Evolutionary conservation across 495 filamentous ascomycete genomes (phyloP), one percentile per base, ranked within the genome.

Genomic region (Penicillium odoratum): DNA sequence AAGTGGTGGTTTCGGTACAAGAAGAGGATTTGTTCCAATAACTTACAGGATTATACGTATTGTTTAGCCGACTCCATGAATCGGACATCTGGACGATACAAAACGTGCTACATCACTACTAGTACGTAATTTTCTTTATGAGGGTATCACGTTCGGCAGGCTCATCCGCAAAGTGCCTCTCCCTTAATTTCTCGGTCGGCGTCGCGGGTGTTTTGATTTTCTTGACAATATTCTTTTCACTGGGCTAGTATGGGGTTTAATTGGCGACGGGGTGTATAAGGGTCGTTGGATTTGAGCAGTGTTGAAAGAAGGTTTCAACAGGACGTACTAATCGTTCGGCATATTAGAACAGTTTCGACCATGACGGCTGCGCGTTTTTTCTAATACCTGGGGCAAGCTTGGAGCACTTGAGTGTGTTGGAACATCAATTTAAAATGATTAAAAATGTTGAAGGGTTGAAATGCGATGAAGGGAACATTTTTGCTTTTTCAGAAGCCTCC

Each of bases 131-230:
- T 21, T 21, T 21, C 21, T 21, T 21, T 21, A 21, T 21, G 21
- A 21, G 21, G 92, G 88, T 66, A 87, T 85, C 59, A 55, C 86
- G 6, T 94, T 94, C 69, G 63, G 65, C 4, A 54, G 84, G 59
- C 56, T 85, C 7, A 79, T 95, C 46, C 78, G 82, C 54, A 83
- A 76, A 75, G 84, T 10, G 79, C 82, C 3, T 65, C 62, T 90
- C 89, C 10, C 74, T 94, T 52, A 91, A 95, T 54, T 91, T 89
- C 2, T 87, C 88, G 0, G 69, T 93, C 8, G 88, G 91, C 3
- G 85, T 91, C 59, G 88, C 85, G 0, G 82, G 93, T 1, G 85
- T 93, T 11, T 77, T 93, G 0, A 84, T 93, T 4, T 94, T 95
- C 70, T 92, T 95, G 64, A 87, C 85, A 0, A 11, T 11, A 83